Percentiles rank a stretch among this genome's conserved stretches.
Evolutionary conservation across 805 yeast species (phyloP).

Genomic region (Yarrowia hollandica): DNA sequence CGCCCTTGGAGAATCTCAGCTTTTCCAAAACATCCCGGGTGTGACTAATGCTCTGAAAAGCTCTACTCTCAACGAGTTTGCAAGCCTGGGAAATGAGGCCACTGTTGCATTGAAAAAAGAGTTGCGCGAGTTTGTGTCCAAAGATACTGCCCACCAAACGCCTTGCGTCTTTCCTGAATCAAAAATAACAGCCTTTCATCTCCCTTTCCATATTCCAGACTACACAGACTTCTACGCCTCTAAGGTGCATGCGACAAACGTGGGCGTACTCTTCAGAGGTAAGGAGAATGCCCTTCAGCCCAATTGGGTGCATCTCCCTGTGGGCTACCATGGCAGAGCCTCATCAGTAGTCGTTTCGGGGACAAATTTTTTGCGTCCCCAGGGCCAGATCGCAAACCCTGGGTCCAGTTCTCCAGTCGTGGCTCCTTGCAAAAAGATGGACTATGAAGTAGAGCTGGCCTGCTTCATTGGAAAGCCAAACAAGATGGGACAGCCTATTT

Average conservation of each 20-base stretch:
- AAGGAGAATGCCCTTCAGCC: slow-evolving; percentile 36
- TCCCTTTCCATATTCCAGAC: slow-evolving; percentile 37
- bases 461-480: slow-evolving; percentile 34
- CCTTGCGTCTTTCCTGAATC: neutral
- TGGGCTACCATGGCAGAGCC: slow-evolving; percentile 38
- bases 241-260: slow-evolving; percentile 36
- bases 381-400: slow-evolving; percentile 35
- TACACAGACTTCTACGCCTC: slow-evolving; percentile 38
- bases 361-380: slow-evolving; percentile 34
- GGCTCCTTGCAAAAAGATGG: slow-evolving; percentile 31
- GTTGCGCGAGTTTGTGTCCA: slow-evolving; percentile 25
- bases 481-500: slow-evolving; percentile 32
- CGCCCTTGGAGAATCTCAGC: slow-evolving; percentile 29
- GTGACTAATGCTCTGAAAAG: neutral
- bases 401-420: slow-evolving; percentile 16
- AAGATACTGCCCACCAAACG: slow-evolving; percentile 4
- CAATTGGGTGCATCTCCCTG: slow-evolving; percentile 37
- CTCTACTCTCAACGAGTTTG: slow-evolving; percentile 33
- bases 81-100: slow-evolving; percentile 33
- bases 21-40: slow-evolving; percentile 9
- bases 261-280: slow-evolving; percentile 35
- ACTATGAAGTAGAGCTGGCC: slow-evolving; percentile 37
- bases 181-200: slow-evolving; percentile 28
- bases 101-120: slow-evolving; percentile 31
- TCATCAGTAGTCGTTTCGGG: slow-evolving; percentile 37